Base-by-base conservation (phyloP, 1,284 basidiomycete species). In the Cystobasidium slooffiae region DNA sequence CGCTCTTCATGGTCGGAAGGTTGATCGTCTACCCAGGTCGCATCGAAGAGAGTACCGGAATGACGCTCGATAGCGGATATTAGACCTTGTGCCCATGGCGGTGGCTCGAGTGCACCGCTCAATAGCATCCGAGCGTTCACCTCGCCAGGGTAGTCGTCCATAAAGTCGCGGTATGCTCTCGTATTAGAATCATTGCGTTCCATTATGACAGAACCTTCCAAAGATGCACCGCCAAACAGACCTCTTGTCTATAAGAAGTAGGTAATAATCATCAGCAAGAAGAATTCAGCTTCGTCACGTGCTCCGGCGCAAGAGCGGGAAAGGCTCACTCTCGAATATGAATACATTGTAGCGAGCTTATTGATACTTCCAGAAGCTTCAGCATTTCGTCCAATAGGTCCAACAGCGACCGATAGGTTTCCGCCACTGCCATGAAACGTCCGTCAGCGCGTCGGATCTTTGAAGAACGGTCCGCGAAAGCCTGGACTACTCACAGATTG, bases 311-410 rank as follows among this genome's bases (percentile, higher is more conserved):
- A 37, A 53, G 24, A 14, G 24, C 24, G 52, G 18, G 22, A 43
- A 59, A 5, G 5, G 31, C 92, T 89, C 4, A 94, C 95, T 82
- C 95, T 94, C 4, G 92, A 95, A 83, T 99, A 99, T 77, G 90
- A 92, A 83, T 96, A 93, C 94, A 98, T 97, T 61, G 95, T 94
- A 7, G 95, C 93, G 5, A 97, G 83, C 81, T 91, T 91, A 81
- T 90, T 97, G 69, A 99, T 79, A 0, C 93, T 86, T 16, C 94
- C 95, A 22, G 89, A 87, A 0, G 94, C 97, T 84, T 98, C 96
- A 14, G 95, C 94, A 77, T 94, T 97, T 49, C 96, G 88, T 22
- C 96, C 96, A 0, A 99, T 84, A 0, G 96, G 96, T 0, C 97
- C 96, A 0, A 98, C 86, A 7, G 96, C 95, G 68, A 99, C 84